Evolutionary conservation across 2,329 filamentous ascomycete species (phyloP).

Genomic region (Trichoderma guizhouense): DNA sequence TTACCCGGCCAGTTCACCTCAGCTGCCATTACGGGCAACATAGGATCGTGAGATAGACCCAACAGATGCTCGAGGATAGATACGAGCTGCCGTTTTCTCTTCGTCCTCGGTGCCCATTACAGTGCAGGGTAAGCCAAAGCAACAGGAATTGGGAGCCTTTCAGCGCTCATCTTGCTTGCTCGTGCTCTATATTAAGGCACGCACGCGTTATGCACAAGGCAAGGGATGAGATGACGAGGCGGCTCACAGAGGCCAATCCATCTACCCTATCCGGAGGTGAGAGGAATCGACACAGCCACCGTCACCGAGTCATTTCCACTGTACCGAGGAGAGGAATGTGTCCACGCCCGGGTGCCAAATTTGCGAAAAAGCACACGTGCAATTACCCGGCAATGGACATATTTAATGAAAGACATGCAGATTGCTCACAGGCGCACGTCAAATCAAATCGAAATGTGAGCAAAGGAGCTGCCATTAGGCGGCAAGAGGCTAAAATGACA

Average conservation of each 20-base stretch:
- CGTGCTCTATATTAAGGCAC: background rate
- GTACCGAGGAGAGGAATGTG: background rate
- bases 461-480: background rate
- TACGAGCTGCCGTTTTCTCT: background rate
- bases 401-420: conserved; percentile 1
- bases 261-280: background rate
- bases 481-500: background rate
- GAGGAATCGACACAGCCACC: background rate
- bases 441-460: background rate
- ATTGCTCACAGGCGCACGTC: background rate
- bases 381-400: background rate
- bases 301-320: background rate
- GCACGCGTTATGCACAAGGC: background rate
- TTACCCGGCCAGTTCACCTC: background rate
- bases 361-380: background rate
- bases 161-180: background rate
- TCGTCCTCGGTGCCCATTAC: background rate
- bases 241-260: background rate
- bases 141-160: background rate
- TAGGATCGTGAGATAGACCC: background rate
- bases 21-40: background rate
- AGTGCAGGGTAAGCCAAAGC: background rate
- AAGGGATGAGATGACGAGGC: background rate
- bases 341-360: background rate
- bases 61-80: background rate